phyloP scores from a whole-genome alignment of 2,329 filamentous ascomycete species.

The Penicillium sp. region DNA sequence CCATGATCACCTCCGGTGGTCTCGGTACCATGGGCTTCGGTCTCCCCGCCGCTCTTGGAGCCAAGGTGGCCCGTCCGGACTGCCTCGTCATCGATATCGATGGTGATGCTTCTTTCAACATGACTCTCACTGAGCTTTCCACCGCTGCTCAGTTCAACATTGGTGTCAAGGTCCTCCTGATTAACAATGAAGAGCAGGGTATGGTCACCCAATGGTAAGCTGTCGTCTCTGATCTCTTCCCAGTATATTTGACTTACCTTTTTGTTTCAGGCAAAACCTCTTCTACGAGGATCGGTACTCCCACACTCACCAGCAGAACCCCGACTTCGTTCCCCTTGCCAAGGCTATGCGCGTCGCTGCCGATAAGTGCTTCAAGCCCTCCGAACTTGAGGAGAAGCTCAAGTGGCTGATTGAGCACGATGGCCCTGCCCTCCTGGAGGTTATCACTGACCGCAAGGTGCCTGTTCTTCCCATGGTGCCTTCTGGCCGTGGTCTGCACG shows the following conservation, averaged over 20 bases:
- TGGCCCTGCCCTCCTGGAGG: constrained; percentile 89
- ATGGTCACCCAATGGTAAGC: constrained; percentile 87
- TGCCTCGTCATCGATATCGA: constrained; percentile 93
- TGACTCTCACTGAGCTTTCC: constrained; percentile 94
- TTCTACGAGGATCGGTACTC: constrained; percentile 93
- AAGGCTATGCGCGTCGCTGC: constrained; percentile 87
- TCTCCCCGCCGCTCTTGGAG: constrained; percentile 89
- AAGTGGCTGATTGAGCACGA: constrained; percentile 87
- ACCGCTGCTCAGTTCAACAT: constrained; percentile 96
- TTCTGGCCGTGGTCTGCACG: constrained; percentile 79
- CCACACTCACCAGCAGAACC: constrained; percentile 91
- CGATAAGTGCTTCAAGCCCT: constrained; percentile 68
- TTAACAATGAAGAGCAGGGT: constrained; percentile 97
- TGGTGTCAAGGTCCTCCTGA: constrained; percentile 86
- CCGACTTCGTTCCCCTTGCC: constrained; percentile 91
- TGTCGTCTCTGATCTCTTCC: not conserved
- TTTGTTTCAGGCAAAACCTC: constrained; percentile 67
- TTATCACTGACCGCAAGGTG: constrained; percentile 75
- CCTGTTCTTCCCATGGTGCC: constrained; percentile 98
- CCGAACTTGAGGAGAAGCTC: constrained; percentile 73
- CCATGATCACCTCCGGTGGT: constrained; percentile 95
- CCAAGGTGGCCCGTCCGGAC: constrained; percentile 80
- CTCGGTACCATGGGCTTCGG: constrained; percentile 96
- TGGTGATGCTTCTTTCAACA: constrained; percentile 97
- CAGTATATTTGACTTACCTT: not conserved